Percentiles rank a stretch among this genome's conserved stretches.
These are phyloP conservation scores for Helicostylum pulchrum DNA, from an alignment of 192 early-diverging fungal genomes.

Conservation along the genomic window DNA sequence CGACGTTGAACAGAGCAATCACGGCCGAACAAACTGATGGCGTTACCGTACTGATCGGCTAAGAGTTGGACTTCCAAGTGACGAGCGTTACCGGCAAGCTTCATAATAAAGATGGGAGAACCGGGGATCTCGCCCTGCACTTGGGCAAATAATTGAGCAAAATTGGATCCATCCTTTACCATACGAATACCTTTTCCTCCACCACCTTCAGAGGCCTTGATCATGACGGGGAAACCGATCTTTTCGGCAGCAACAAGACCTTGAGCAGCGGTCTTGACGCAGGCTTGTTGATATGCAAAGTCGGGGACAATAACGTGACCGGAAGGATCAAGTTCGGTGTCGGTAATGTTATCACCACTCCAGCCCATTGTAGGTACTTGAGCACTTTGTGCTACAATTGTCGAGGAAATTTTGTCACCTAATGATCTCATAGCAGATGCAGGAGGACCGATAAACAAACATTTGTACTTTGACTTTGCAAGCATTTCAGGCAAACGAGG, in stretches of 20 bases:
- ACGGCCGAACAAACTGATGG: slow-evolving; percentile 96
- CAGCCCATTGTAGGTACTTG: slow-evolving; percentile 95
- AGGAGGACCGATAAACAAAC: slow-evolving; percentile 96
- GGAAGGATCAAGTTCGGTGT: slow-evolving; percentile 61
- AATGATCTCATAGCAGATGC: slow-evolving; percentile 96
- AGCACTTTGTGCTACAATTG: slow-evolving; percentile 97
- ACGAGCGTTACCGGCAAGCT: slow-evolving; percentile 89
- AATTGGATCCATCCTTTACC: slow-evolving; percentile 72
- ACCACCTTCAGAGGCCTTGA: slow-evolving; percentile 98
- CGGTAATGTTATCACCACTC: slow-evolving; percentile 85
- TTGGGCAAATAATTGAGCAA: slow-evolving; percentile 79
- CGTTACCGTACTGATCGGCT: slow-evolving; percentile 96
- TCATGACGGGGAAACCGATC: slow-evolving; percentile 98
- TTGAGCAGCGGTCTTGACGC: slow-evolving; percentile 81
- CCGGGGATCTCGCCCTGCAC: slow-evolving; percentile 94
- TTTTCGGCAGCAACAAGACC: slow-evolving; percentile 80
- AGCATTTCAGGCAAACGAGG: slow-evolving; percentile 93
- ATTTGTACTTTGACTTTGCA: slow-evolving; percentile 69
- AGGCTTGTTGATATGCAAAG: slow-evolving; percentile 75
- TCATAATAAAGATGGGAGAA: slow-evolving; percentile 98
- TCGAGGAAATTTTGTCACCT: slow-evolving; percentile 99
- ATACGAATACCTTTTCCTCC: slow-evolving; percentile 99
- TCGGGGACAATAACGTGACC: slow-evolving; percentile 83
- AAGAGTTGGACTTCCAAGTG: slow-evolving; percentile 97
- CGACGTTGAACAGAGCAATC: slow-evolving; percentile 98